These are phyloP conservation scores for Candida alai DNA, from an alignment of 805 yeast species.

Conservation along the genomic window DNA sequence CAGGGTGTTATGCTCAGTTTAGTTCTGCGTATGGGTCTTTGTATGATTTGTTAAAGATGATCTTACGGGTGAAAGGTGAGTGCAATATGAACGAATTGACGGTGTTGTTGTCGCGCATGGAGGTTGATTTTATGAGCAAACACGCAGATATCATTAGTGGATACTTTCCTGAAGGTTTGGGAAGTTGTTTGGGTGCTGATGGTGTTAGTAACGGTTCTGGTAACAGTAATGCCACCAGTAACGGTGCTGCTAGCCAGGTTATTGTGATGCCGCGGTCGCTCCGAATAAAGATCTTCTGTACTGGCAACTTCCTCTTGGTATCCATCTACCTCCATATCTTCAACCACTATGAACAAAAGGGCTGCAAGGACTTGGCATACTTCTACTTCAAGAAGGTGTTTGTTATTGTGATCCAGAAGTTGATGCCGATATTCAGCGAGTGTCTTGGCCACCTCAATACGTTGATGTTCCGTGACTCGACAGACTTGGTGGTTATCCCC, in stretches of 20 bases:
- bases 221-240: conserved; percentile 13
- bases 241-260: conserved; percentile 10
- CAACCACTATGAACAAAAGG: conserved; percentile 34
- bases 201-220: conserved; percentile 11
- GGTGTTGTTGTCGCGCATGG: conserved; percentile 31
- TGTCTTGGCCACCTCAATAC: conserved; percentile 25
- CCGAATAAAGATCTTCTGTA: conserved; percentile 21
- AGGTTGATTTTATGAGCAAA: conserved; percentile 22
- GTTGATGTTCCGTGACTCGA: conserved; percentile 37
- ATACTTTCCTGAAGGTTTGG: too few relatives aligned
- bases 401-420: conserved; percentile 21
- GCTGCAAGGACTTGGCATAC: conserved; percentile 26
- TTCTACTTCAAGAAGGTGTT: conserved; percentile 30
- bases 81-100: conserved; percentile 19
- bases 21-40: conserved; percentile 23
- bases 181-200: too few relatives aligned
- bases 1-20: conserved; percentile 24
- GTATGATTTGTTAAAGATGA: conserved; percentile 21
- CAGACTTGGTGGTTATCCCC: conserved; percentile 42
- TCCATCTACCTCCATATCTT: conserved; percentile 33
- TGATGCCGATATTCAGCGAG: conserved; percentile 29
- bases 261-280: conserved; percentile 7
- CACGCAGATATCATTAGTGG: conserved; percentile 32
- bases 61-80: conserved; percentile 17
- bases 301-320: conserved; percentile 22